These are phyloP conservation scores for Emmonsiellopsis sp. DNA, from an alignment of 2,329 filamentous ascomycete genomes.

Conservation along the genomic window DNA sequence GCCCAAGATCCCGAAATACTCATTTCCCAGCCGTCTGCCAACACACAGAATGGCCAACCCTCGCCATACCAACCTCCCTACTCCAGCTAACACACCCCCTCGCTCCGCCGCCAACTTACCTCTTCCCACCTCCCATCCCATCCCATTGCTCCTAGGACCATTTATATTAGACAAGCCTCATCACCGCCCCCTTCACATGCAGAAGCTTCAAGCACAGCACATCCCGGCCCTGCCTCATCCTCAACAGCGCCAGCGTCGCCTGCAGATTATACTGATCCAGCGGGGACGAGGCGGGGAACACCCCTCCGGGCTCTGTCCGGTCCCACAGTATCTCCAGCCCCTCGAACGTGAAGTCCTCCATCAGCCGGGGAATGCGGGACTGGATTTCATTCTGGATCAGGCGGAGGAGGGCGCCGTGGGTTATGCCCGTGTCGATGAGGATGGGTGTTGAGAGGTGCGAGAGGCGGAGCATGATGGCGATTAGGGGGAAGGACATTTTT, in stretches of 20 bases:
- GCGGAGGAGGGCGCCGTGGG: constrained; percentile 4
- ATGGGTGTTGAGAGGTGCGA: constrained; percentile 8
- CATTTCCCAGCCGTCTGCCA: too few relatives aligned
- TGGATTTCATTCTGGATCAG: constrained; percentile 8
- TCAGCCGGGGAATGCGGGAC: constrained; percentile 1
- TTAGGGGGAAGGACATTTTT: background rate
- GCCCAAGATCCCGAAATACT: too few relatives aligned
- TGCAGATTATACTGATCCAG: constrained; percentile 8
- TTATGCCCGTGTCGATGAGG: constrained; percentile 4
- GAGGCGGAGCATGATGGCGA: constrained; percentile 10
- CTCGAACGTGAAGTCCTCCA: constrained; percentile 7
- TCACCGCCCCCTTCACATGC: constrained; percentile 4
- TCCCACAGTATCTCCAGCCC: constrained; percentile 10
- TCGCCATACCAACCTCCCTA: too few relatives aligned
- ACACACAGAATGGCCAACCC: too few relatives aligned
- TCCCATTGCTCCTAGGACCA: too few relatives aligned
- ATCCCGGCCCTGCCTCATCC: constrained; percentile 6
- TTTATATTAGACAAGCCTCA: constrained; percentile 3
- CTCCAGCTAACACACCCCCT: too few relatives aligned
- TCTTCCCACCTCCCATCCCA: too few relatives aligned
- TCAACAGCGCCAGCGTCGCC: constrained; percentile 8
- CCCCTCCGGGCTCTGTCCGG: background rate
- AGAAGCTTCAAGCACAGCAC: constrained; percentile 7
- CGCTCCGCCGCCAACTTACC: too few relatives aligned
- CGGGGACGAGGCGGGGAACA: constrained; percentile 5